Evolutionary conservation across 2,329 filamentous ascomycete genomes (phyloP).

Genomic region (Neonectria neomacrospora): DNA sequence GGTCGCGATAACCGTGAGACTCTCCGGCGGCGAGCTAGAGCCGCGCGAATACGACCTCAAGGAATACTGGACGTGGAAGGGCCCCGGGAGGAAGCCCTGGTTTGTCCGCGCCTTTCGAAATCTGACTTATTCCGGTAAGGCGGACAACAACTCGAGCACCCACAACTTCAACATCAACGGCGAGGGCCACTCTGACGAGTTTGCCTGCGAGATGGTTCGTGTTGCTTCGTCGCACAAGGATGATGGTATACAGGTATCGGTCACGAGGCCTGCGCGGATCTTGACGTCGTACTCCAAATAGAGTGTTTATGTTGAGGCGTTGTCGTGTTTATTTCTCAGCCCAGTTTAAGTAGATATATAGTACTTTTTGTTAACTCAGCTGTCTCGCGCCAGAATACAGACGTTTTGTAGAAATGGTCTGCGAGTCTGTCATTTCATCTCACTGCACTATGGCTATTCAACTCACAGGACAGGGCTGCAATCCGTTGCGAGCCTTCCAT

Average conservation of each 20-base stretch:
- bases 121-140: background rate
- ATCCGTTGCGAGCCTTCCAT: too few relatives aligned
- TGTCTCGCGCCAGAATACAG: too few relatives aligned
- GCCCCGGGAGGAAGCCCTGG: slow-evolving; percentile 29
- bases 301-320: background rate
- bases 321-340: background rate
- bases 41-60: slow-evolving; percentile 37
- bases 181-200: background rate
- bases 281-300: background rate
- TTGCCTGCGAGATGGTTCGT: background rate
- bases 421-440: too few relatives aligned
- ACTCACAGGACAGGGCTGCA: too few relatives aligned
- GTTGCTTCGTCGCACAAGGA: background rate
- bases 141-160: background rate
- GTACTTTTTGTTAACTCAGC: too few relatives aligned
- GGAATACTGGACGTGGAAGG: slow-evolving; percentile 41
- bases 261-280: background rate
- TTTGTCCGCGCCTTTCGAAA: slow-evolving; percentile 24
- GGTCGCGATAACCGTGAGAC: slow-evolving; percentile 20
- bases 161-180: background rate
- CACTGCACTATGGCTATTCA: too few relatives aligned
- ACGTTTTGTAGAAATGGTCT: too few relatives aligned
- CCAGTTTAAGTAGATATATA: too few relatives aligned
- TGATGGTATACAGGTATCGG: background rate
- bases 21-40: slow-evolving; percentile 30